These are phyloP conservation scores for Pseudogymnoascus sp. DNA, from an alignment of 2,329 filamentous ascomycete genomes.

Conservation along the genomic window DNA sequence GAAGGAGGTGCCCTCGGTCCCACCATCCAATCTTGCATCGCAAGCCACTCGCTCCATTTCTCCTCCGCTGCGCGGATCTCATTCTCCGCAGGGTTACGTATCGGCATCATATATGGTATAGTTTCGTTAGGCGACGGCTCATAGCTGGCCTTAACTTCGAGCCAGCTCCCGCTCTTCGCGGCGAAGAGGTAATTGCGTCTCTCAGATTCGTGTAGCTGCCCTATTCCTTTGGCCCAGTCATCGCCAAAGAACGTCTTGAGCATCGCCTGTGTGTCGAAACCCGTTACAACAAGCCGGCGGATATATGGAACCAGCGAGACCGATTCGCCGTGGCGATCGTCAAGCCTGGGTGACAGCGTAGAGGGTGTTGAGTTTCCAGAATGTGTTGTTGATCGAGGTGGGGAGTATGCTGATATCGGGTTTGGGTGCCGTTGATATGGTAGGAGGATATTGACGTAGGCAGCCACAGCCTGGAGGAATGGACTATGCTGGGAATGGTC, in stretches of 20 bases:
- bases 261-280: slow-evolving; percentile 79
- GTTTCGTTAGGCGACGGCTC: slow-evolving; percentile 78
- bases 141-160: slow-evolving; percentile 80
- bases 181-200: slow-evolving; percentile 91
- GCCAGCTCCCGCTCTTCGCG: slow-evolving; percentile 86
- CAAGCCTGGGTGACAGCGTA: slow-evolving; percentile 20
- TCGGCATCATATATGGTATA: slow-evolving; percentile 76
- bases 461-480: slow-evolving; percentile 77
- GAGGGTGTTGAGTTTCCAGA: slow-evolving; percentile 19
- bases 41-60: slow-evolving; percentile 89
- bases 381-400: slow-evolving; percentile 27
- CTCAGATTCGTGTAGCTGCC: slow-evolving; percentile 78
- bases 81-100: slow-evolving; percentile 65
- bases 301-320: slow-evolving; percentile 82
- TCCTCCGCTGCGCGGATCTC: slow-evolving; percentile 79
- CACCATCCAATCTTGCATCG: slow-evolving; percentile 99
- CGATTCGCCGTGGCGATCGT: slow-evolving; percentile 16
- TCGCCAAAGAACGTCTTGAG: slow-evolving; percentile 96
- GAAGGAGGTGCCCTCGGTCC: slow-evolving; percentile 59
- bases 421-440: slow-evolving; percentile 63
- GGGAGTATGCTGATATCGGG: slow-evolving; percentile 34
- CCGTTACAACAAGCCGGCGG: slow-evolving; percentile 80
- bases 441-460: slow-evolving; percentile 84
- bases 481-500: slow-evolving; percentile 80
- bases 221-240: slow-evolving; percentile 73